A percentile compares a stretch with the other conserved stretches of the same genome.
phyloP scores from a whole-genome alignment of 2,329 filamentous ascomycete genomes.

The Pestalotiopsis sp. region DNA sequence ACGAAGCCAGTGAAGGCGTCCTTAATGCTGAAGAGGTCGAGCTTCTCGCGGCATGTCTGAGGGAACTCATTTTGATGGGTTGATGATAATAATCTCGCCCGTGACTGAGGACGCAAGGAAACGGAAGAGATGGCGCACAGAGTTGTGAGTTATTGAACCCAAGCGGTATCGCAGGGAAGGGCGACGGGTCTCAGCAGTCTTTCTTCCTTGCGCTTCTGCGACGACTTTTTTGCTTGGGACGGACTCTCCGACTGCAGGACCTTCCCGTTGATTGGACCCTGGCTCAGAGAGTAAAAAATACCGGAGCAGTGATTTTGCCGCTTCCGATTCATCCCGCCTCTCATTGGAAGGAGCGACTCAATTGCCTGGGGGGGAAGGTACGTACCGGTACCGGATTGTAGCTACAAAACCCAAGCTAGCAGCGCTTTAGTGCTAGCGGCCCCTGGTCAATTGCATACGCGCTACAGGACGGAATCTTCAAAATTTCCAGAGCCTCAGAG shows the following conservation, averaged over 20 bases:
- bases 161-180: background rate
- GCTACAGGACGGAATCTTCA: slow-evolving; percentile 12
- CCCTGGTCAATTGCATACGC: background rate
- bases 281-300: slow-evolving; percentile 2
- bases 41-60: slow-evolving; percentile 42
- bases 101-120: background rate
- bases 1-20: slow-evolving; percentile 37
- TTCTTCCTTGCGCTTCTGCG: background rate
- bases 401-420: background rate
- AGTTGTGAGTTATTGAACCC: background rate
- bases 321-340: slow-evolving; percentile 9
- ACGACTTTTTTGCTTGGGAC: slow-evolving; percentile 2
- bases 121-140: background rate
- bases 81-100: background rate
- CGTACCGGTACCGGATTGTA: background rate
- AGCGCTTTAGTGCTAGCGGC: background rate
- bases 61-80: slow-evolving; percentile 43
- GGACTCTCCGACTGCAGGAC: background rate
- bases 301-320: slow-evolving; percentile 12
- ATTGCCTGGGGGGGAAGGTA: background rate
- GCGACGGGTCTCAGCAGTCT: background rate
- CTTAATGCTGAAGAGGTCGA: slow-evolving; percentile 41
- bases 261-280: background rate
- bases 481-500: slow-evolving; percentile 12
- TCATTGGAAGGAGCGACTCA: background rate